phyloP scores from a whole-genome alignment of 495 filamentous ascomycete genomes.

The Pyronema omphalodes region DNA sequence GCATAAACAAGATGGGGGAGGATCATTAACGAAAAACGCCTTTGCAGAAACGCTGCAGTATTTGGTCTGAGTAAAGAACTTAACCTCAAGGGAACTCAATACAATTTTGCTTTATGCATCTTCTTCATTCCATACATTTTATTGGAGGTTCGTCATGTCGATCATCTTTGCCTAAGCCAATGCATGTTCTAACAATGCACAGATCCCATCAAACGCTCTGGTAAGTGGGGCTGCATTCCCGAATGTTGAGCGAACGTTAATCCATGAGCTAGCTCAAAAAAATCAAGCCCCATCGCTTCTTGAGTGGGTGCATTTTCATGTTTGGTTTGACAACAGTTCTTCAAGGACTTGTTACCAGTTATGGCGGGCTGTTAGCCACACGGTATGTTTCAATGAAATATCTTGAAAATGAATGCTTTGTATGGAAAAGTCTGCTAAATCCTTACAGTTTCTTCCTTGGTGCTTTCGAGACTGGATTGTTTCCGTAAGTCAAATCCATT shows the following conservation, averaged over 20 bases:
- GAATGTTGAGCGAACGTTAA: background rate
- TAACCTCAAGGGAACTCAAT: conserved; percentile 39
- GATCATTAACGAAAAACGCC: background rate
- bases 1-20: background rate
- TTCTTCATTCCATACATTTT: conserved; percentile 89
- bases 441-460: conserved; percentile 26
- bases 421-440: background rate
- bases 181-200: conserved; percentile 4
- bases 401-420: conserved; percentile 30
- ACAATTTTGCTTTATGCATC: conserved; percentile 64
- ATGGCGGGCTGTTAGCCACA: conserved; percentile 58
- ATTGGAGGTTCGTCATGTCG: conserved; percentile 31
- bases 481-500: conserved; percentile 30
- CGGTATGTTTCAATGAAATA: conserved; percentile 37
- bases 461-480: conserved; percentile 77
- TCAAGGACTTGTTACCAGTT: conserved; percentile 66
- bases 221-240: conserved; percentile 34
- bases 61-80: conserved; percentile 50
- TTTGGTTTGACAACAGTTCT: conserved; percentile 62
- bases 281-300: conserved; percentile 6
- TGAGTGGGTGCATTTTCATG: conserved; percentile 59
- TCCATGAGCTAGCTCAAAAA: background rate
- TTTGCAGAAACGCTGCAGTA: conserved; percentile 37
- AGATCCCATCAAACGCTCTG: conserved; percentile 76
- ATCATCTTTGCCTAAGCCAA: background rate